Base-by-base conservation (phyloP, 805 yeast species). In the Candida boleticola region DNA sequence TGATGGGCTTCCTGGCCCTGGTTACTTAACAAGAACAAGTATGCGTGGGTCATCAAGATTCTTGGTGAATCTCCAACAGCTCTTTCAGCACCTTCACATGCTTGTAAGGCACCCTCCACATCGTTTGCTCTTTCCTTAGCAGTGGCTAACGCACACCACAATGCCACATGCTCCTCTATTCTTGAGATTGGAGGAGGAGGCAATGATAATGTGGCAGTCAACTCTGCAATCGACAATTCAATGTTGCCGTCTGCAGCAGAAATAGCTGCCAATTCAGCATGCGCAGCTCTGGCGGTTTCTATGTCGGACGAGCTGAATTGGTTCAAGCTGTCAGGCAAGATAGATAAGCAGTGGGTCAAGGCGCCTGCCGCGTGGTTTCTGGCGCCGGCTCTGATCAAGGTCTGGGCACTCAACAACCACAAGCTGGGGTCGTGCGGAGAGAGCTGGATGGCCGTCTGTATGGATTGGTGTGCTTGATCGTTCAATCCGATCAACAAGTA, bases 261-360 rank as follows among this genome's bases (percentile, higher is more conserved):
- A n/a, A 80, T 62, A 3, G 76, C 74, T 0, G 82, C 83, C 36
- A 80, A 59, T 49, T 78, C 81, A 3, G 77, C 71, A 58, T 78
- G 83, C 2, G 76, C 73, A 13, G 73, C 64, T 41, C 82, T 63
- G 0, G 79, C 74, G 1, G 75, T 64, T 40, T 74, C 75, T n/a
- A 74, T 55, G 36, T 72, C 77, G 3, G 55, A 54, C 1, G 52
- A 31, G 5, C 58, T 43, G 38, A 65, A 52, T 34, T 62, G 54
- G 37, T 47, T 52, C 6, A 65, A 49, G 16, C 53, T 46, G 14
- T 57, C 60, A 2, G 77, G 76, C 35, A 74, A 54, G 30, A 71
- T 58, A 17, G 66, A 60, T 23, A 79, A 56, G 31, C 79, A 64
- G 36, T 69, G 71, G 17, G 68, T 68, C 38, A 79, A 64, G 3